Evolutionary conservation across 2,329 filamentous ascomycete genomes (phyloP).

Genomic region (Simplicillium aogashimaense): DNA sequence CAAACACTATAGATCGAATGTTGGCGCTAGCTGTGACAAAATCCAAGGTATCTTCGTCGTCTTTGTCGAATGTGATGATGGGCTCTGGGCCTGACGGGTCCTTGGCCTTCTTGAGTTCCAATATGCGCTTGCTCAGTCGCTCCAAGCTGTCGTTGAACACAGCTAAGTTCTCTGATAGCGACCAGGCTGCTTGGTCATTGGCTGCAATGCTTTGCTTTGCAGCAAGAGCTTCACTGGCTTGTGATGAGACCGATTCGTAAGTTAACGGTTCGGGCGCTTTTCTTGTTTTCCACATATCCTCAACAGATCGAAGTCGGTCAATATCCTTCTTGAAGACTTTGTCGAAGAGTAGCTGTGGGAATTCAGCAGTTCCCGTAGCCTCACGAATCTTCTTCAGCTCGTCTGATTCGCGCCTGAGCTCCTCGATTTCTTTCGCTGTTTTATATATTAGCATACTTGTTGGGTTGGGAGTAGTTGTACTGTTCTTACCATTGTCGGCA

Average conservation of each 20-base stretch:
- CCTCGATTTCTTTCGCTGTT: slow-evolving; percentile 67
- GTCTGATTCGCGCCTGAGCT: slow-evolving; percentile 73
- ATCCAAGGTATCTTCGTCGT: slow-evolving; percentile 88
- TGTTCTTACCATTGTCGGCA: slow-evolving; percentile 58
- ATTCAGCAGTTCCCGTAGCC: slow-evolving; percentile 68
- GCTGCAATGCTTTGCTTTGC: slow-evolving; percentile 43
- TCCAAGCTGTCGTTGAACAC: slow-evolving; percentile 81
- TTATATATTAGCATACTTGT: slow-evolving; percentile 5
- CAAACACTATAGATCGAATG: slow-evolving; percentile 79
- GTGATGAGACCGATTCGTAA: slow-evolving; percentile 50
- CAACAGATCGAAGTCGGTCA: slow-evolving; percentile 70
- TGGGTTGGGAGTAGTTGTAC: not conserved
- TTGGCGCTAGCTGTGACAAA: slow-evolving; percentile 91
- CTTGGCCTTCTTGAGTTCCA: slow-evolving; percentile 46
- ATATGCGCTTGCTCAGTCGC: slow-evolving; percentile 64
- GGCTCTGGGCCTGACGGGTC: slow-evolving; percentile 43
- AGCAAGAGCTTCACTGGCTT: slow-evolving; percentile 38
- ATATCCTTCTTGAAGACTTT: slow-evolving; percentile 90
- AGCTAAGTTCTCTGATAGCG: slow-evolving; percentile 69
- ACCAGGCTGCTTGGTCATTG: slow-evolving; percentile 72
- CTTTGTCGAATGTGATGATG: slow-evolving; percentile 86
- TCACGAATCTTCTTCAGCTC: slow-evolving; percentile 75
- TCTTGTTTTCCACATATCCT: slow-evolving; percentile 92
- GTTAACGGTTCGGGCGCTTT: slow-evolving; percentile 63
- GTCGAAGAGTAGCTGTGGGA: slow-evolving; percentile 73